Conservation (phyloP, 2,329 filamentous ascomycete species). For the Cryphonectria naterciae region DNA sequence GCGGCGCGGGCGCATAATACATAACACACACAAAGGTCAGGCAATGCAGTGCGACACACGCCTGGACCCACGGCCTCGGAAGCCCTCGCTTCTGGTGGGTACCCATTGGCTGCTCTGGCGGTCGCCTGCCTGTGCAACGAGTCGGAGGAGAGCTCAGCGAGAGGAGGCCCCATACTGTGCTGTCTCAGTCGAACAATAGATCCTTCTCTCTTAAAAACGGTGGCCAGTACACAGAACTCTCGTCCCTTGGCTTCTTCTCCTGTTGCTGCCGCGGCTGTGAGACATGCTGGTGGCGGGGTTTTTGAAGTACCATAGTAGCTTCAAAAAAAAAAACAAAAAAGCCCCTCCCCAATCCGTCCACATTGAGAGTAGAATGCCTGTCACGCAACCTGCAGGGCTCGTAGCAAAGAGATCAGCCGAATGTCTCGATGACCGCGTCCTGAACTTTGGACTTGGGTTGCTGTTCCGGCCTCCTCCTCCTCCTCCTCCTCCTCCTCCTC, state of each 20-base stretch:
- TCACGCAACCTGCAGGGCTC: neutral
- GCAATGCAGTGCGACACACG: constrained; percentile 21
- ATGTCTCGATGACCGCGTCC: neutral
- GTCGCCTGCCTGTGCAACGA: neutral
- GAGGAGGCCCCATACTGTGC: neutral
- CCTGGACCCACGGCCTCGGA: constrained; percentile 24
- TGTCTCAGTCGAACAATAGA: neutral
- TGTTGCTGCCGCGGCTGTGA: constrained; percentile 14
- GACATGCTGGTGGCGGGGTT: neutral
- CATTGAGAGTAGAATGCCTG: neutral
- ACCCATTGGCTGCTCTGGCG: constrained; percentile 23
- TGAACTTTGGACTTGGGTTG: neutral
- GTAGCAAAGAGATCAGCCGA: neutral
- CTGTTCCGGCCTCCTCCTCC: neutral
- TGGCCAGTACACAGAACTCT: neutral
- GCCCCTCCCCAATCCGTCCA: too few relatives aligned
- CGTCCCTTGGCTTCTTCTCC: neutral
- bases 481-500: neutral
- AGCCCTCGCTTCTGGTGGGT: constrained; percentile 24
- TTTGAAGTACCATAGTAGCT: neutral
- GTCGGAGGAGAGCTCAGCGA: neutral
- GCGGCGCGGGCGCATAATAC: neutral
- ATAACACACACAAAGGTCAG: neutral
- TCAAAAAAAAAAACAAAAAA: neutral
- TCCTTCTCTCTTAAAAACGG: neutral